phyloP scores from a whole-genome alignment of 1,284 basidiomycete species.

The Ceratobasidium sp. region DNA sequence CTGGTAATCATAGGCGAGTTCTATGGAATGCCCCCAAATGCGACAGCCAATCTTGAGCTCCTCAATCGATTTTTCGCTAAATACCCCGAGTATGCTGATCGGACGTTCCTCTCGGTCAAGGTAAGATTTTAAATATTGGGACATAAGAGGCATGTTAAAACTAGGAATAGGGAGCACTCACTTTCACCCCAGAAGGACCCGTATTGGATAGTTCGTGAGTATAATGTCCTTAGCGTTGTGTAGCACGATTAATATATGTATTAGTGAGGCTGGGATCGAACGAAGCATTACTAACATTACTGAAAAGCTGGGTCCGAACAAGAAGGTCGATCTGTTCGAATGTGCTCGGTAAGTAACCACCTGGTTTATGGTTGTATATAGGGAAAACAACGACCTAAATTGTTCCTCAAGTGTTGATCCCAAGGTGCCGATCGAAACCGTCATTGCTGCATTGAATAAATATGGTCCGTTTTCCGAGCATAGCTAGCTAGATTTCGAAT shows the following conservation, averaged over 20 bases:
- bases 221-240: too few relatives aligned
- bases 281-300: constrained; percentile 39
- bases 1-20: constrained; percentile 34
- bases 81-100: constrained; percentile 43
- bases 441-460: constrained; percentile 38
- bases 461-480: not conserved
- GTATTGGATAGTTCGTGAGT: constrained; percentile 16
- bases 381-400: not conserved
- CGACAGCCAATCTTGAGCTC: constrained; percentile 41
- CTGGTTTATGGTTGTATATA: too few relatives aligned
- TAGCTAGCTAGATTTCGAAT: not conserved
- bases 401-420: constrained; percentile 31
- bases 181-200: not conserved
- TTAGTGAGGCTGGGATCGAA: constrained; percentile 4
- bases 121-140: constrained; percentile 5
- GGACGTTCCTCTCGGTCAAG: constrained; percentile 42
- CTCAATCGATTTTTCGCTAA: constrained; percentile 42
- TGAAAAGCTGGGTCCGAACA: constrained; percentile 39
- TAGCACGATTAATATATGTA: not conserved
- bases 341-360: constrained; percentile 38
- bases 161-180: not conserved
- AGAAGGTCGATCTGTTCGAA: constrained; percentile 42
- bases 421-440: constrained; percentile 40
- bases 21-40: constrained; percentile 36
- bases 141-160: not conserved